Percentiles rank a stretch among this genome's conserved stretches.
Evolutionary conservation across 1,284 basidiomycete species (phyloP).

Genomic region (Ustilago bromivora): DNA sequence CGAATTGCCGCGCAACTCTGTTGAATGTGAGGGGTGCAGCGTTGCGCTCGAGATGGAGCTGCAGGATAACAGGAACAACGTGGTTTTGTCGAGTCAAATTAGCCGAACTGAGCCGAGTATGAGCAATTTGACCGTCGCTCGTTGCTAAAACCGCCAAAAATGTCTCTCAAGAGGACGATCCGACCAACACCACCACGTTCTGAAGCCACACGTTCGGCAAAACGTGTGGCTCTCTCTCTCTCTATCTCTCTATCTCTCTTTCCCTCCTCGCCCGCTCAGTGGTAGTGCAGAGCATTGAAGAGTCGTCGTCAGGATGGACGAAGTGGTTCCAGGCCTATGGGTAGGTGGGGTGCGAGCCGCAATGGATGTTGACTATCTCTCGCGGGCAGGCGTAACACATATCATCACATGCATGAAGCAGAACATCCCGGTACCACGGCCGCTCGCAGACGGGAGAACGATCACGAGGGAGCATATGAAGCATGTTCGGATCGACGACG

Average conservation of each 20-base stretch:
- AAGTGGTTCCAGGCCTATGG: slow-evolving; percentile 63
- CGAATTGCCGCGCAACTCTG: background rate
- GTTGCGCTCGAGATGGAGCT: background rate
- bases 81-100: slow-evolving; percentile 11
- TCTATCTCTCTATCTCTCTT: background rate
- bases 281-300: background rate
- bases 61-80: slow-evolving; percentile 3
- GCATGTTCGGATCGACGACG: slow-evolving; percentile 69
- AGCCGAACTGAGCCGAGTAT: background rate
- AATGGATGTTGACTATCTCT: slow-evolving; percentile 56
- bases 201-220: background rate
- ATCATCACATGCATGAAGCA: slow-evolving; percentile 63
- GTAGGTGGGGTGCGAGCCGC: slow-evolving; percentile 60
- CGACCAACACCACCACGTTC: background rate
- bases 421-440: slow-evolving; percentile 46
- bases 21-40: background rate
- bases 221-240: no score
- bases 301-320: slow-evolving; percentile 53
- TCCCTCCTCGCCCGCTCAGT: background rate
- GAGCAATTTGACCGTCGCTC: background rate
- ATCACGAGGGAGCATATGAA: slow-evolving; percentile 59
- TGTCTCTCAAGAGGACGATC: background rate
- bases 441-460: slow-evolving; percentile 36
- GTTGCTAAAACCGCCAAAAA: slow-evolving; percentile 13
- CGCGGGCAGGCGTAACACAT: slow-evolving; percentile 54